Base-by-base conservation (phyloP, 768 basidiomycete genomes). In the Lentinula aciculospora region DNA sequence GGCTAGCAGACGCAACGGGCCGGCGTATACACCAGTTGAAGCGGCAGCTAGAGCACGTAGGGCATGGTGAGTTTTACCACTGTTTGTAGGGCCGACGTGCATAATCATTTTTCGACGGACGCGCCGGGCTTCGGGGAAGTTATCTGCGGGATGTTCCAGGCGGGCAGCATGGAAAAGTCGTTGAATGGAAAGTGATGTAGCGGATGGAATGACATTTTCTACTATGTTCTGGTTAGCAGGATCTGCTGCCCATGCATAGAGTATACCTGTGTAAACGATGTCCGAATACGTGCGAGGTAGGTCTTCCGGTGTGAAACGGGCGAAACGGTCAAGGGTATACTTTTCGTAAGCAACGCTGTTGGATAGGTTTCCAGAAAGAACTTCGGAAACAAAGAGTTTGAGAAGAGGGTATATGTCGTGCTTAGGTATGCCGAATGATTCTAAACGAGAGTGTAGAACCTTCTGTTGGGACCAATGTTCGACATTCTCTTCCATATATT, bases 81-180 rank as follows among this genome's bases (percentile, higher is more conserved):
- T 92, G 70, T 98, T 99, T 23, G 97, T 98, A 0, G 97, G 97
- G 0, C 96, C 97, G 39, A 99, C 93, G 65, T 99, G 96, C 78
- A 98, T 86, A 68, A 95, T 88, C 63, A 98, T 75, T 63, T 86
- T 91, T 19, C 95, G 81, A 17, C 76, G 79, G 61, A 85, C 72
- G 10, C 69, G 65, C 9, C 96, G 84, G 0, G 93, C 84, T 8
- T 53, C 17, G 0, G 73, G 65, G 63, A 68, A 85, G 10, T 72
- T 66, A 58, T 85, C 84, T 0, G 77, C 78, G 0, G 81, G 80
- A 57, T 72, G 76, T n/a, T 70, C 64, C 13, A 73, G 63, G 63
- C 81, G 73, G 0, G 78, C 74, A 2, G 76, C 71, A 4, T 64
- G 63, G 25, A 73, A 68, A 8, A 76, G 67, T 2, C 70, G 65